A percentile compares a stretch with the other conserved stretches of the same genome.
Conservation (phyloP, 192 early-diverging fungal species). For the Paraglomus brasilianum region DNA sequence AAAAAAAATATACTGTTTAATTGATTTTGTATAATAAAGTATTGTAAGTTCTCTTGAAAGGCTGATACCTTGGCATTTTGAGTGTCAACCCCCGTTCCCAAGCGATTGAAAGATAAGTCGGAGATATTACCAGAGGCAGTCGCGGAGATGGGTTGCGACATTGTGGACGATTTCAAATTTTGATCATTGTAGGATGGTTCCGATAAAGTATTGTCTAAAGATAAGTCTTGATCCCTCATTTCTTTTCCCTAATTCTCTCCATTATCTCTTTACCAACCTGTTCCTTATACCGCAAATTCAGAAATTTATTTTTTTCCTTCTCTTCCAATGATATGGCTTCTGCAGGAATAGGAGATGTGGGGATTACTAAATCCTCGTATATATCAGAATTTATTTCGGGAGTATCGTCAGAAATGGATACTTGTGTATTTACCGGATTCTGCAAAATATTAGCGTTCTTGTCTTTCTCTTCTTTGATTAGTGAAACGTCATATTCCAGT, state of each 20-base stretch:
- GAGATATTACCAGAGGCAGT: too few relatives aligned
- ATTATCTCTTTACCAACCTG: slow-evolving; percentile 15
- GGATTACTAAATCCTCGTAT: slow-evolving; percentile 10
- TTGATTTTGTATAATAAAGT: too few relatives aligned
- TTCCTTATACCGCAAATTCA: slow-evolving; percentile 8
- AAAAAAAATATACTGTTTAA: too few relatives aligned
- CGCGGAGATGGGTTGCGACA: too few relatives aligned
- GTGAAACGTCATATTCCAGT: slow-evolving; percentile 16
- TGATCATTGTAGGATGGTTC: too few relatives aligned
- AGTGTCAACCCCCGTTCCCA: too few relatives aligned
- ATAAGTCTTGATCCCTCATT: slow-evolving; percentile 1
- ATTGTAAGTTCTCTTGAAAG: too few relatives aligned
- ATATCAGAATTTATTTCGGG: slow-evolving; percentile 26
- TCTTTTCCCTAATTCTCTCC: slow-evolving; percentile 12
- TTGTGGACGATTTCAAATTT: too few relatives aligned
- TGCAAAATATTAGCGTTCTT: slow-evolving; percentile 11
- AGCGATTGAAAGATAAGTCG: too few relatives aligned
- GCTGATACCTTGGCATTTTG: too few relatives aligned
- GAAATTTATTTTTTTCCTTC: slow-evolving; percentile 25
- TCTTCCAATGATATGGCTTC: slow-evolving; percentile 27
- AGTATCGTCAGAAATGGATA: slow-evolving; percentile 12
- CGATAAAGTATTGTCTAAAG: slow-evolving; percentile 28
- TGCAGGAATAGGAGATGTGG: slow-evolving; percentile 18
- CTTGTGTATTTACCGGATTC: slow-evolving; percentile 10
- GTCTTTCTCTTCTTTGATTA: slow-evolving; percentile 22